Evolutionary conservation across 2,329 filamentous ascomycete species (phyloP).

Genomic region (Thielaviopsis euricoi): DNA sequence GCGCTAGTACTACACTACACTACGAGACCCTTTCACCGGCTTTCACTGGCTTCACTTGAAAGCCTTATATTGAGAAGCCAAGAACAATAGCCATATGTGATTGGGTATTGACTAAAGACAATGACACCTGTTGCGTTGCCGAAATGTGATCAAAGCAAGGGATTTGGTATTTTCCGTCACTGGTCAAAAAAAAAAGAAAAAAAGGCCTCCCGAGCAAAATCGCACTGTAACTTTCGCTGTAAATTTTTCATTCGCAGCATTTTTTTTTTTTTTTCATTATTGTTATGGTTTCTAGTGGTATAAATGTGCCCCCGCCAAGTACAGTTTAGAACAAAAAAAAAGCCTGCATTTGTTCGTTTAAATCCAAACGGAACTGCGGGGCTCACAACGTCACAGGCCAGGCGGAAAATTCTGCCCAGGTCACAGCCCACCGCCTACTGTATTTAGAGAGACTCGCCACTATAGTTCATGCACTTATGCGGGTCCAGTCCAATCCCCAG

Average conservation of each 20-base stretch:
- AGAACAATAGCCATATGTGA: not conserved
- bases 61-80: no score
- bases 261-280: not conserved
- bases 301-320: not conserved
- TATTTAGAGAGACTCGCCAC: not conserved
- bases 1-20: not conserved
- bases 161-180: not conserved
- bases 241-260: not conserved
- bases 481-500: not conserved
- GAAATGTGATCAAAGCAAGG: not conserved
- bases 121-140: not conserved
- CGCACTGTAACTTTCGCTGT: not conserved
- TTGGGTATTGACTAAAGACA: not conserved
- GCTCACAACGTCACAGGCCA: not conserved
- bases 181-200: not conserved
- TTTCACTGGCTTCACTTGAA: not conserved
- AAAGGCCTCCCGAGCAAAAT: no score
- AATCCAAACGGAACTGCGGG: not conserved
- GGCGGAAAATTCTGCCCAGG: not conserved
- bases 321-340: not conserved
- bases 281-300: no score
- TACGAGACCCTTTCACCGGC: not conserved
- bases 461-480: no score
- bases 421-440: not conserved
- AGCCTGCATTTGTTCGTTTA: not conserved